Percentiles rank a stretch among this genome's conserved stretches.
Conservation (phyloP, 2,329 filamentous ascomycete genomes). For the Bipolaris sorokiniana region DNA sequence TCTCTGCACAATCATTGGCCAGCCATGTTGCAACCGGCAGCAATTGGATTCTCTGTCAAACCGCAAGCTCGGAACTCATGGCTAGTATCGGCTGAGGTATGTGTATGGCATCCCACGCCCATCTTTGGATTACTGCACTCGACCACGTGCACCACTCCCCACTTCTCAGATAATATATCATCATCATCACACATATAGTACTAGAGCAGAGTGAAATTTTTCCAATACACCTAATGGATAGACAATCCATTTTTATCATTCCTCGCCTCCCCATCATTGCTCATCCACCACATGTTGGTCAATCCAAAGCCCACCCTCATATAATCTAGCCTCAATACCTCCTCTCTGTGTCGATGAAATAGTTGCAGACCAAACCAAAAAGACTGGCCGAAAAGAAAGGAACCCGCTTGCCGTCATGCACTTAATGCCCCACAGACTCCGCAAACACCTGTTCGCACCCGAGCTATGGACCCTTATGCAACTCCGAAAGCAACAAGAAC, state of each 20-base stretch:
- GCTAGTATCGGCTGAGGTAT: slow-evolving; percentile 14
- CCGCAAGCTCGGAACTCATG: neutral
- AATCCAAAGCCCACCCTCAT: neutral
- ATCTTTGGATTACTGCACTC: no score
- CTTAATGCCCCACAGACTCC: slow-evolving; percentile 6
- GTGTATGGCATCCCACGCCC: neutral
- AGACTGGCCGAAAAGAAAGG: neutral
- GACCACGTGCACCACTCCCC: neutral
- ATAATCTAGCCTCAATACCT: slow-evolving; percentile 1
- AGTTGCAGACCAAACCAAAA: neutral
- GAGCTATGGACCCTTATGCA: slow-evolving; percentile 19
- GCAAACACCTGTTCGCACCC: slow-evolving; percentile 9
- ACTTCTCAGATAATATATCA: neutral
- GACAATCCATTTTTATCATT: neutral
- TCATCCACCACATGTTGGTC: slow-evolving; percentile 2
- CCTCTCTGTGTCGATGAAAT: neutral
- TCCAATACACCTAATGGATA: neutral
- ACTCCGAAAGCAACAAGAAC: slow-evolving; percentile 18
- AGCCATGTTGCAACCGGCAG: neutral
- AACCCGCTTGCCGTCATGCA: slow-evolving; percentile 15
- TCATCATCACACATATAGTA: neutral
- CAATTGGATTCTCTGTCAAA: neutral
- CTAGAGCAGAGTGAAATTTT: neutral
- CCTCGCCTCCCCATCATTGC: neutral
- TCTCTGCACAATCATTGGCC: slow-evolving; percentile 14